A percentile compares a stretch with the other conserved stretches of the same genome.
These are phyloP conservation scores for Phytophthora pini DNA, from an alignment of 352 stramenopile genomes.

Conservation along the genomic window DNA sequence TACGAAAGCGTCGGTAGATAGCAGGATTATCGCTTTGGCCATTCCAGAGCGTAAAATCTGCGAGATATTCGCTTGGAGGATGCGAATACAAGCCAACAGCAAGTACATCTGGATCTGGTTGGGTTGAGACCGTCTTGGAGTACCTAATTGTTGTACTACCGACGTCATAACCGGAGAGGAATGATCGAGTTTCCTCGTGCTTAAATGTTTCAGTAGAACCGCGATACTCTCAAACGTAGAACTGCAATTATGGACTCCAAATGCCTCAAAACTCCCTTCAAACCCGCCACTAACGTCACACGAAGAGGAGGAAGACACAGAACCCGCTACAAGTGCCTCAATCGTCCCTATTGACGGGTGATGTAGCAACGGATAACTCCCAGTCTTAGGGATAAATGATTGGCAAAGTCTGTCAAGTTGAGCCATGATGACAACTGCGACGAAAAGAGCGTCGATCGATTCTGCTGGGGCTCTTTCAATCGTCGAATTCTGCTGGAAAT, in stretches of 20 bases:
- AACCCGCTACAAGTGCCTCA: slow-evolving; percentile 21
- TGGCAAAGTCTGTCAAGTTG: slow-evolving; percentile 79
- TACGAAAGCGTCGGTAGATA: slow-evolving; percentile 1
- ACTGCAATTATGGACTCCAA: slow-evolving; percentile 51
- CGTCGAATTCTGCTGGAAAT: slow-evolving; percentile 6
- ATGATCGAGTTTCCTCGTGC: slow-evolving; percentile 41
- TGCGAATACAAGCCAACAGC: slow-evolving; percentile 64
- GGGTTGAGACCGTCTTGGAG: background rate
- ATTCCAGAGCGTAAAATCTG: slow-evolving; percentile 71
- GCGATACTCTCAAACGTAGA: slow-evolving; percentile 55
- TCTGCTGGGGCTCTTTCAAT: background rate
- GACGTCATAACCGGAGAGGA: slow-evolving; percentile 17
- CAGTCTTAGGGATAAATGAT: slow-evolving; percentile 51
- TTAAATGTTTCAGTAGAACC: slow-evolving; percentile 50
- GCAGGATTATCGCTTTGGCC: slow-evolving; percentile 43
- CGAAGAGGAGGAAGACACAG: background rate
- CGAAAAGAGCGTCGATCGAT: slow-evolving; percentile 39
- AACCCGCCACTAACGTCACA: slow-evolving; percentile 31
- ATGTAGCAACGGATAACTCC: slow-evolving; percentile 36
- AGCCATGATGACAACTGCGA: slow-evolving; percentile 70
- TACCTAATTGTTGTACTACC: slow-evolving; percentile 1
- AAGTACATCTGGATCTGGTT: slow-evolving; percentile 65
- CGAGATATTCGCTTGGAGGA: slow-evolving; percentile 81
- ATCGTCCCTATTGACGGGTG: slow-evolving; percentile 32
- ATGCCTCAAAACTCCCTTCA: slow-evolving; percentile 49